Evolutionary conservation across 2,329 filamentous ascomycete genomes (phyloP), one percentile per base, ranked within the genome.

Genomic region (Lasiodiplodia sp.): DNA sequence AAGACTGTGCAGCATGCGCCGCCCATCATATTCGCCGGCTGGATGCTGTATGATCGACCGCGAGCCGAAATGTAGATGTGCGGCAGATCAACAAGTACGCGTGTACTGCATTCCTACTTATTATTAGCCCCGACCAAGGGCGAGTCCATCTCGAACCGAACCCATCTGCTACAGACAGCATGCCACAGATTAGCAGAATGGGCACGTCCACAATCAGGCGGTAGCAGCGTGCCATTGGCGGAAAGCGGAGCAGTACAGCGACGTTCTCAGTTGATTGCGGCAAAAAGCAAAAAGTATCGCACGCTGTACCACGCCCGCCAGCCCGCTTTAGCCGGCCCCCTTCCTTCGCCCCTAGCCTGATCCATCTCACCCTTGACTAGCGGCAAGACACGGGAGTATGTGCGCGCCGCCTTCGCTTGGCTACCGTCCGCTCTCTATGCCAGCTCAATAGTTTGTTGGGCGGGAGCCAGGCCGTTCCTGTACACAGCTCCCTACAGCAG

Each of bases 21-120:
- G 25, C 47, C 40, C 58, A 28, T 40, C 47, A 34, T 64, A 52
- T n/a, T 64, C 60, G 60, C 47, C 18, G 25, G 10, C 55, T n/a
- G 55, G 16, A 25, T 52, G 47, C 58, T 49, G 28, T 23, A 64
- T 64, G 60, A 64, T 64, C 60, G 60, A 51, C 60, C 18, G 23
- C 21, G 44, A 64, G 28, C 44, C 60, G 60, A 64, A 31, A 64
- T 64, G 60, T 49, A 25, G 60, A 64, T 64, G 60, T 64, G 60
- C 60, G 47, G 60, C 31, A 51, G 60, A 64, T 64, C 60, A 28
- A 38, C 47, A n/a, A 64, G 60, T 10, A 64, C 47, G 60, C 47
- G 60, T 64, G 47, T 52, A 51, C 60, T 28, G 47, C 60, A 31
- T 52, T 37, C 31, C 60, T 52, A 34, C 23, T 60, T 47, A 47